Conservation (phyloP, 2,329 filamentous ascomycete species). For the Aspergillus texensis region DNA sequence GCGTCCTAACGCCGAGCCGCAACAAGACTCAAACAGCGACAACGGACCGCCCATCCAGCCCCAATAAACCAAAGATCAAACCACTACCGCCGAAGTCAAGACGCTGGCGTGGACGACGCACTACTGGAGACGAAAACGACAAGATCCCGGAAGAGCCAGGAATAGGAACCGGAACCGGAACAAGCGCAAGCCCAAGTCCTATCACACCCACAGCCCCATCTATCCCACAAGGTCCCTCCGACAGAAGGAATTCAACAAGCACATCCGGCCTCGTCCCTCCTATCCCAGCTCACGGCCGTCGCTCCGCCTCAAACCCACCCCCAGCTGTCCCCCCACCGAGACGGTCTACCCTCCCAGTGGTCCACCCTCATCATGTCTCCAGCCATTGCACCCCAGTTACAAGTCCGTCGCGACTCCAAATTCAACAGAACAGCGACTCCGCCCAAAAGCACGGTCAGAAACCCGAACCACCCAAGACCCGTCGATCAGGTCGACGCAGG, state of each 20-base stretch:
- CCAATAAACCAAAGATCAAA: slow-evolving; percentile 35
- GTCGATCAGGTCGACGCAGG: slow-evolving; percentile 41
- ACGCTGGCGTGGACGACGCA: slow-evolving; percentile 44
- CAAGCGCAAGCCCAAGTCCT: slow-evolving; percentile 4
- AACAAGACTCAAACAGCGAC: slow-evolving; percentile 35
- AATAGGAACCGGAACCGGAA: background rate
- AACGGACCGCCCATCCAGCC: slow-evolving; percentile 19
- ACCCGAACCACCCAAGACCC: slow-evolving; percentile 44
- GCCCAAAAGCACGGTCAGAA: slow-evolving; percentile 33
- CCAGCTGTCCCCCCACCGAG: slow-evolving; percentile 46
- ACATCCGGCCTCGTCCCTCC: slow-evolving; percentile 29
- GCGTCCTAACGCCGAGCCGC: slow-evolving; percentile 77
- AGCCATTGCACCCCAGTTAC: slow-evolving; percentile 30
- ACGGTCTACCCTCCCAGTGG: slow-evolving; percentile 36
- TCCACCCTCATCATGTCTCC: slow-evolving; percentile 23
- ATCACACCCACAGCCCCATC: slow-evolving; percentile 12
- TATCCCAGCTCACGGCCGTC: slow-evolving; percentile 26
- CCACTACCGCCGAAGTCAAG: slow-evolving; percentile 47
- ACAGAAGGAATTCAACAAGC: slow-evolving; percentile 28
- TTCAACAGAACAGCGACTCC: slow-evolving; percentile 1
- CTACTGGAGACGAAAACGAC: slow-evolving; percentile 34
- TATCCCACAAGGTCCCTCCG: slow-evolving; percentile 13
- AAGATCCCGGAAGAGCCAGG: slow-evolving; percentile 32
- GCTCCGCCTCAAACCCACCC: slow-evolving; percentile 39
- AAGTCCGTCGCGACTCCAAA: slow-evolving; percentile 15